Percentiles rank a stretch among this genome's conserved stretches.
These are phyloP conservation scores for Raddia distichophylla DNA, from an alignment of 176 grass and related monocot genomes.

Conservation along the genomic window DNA sequence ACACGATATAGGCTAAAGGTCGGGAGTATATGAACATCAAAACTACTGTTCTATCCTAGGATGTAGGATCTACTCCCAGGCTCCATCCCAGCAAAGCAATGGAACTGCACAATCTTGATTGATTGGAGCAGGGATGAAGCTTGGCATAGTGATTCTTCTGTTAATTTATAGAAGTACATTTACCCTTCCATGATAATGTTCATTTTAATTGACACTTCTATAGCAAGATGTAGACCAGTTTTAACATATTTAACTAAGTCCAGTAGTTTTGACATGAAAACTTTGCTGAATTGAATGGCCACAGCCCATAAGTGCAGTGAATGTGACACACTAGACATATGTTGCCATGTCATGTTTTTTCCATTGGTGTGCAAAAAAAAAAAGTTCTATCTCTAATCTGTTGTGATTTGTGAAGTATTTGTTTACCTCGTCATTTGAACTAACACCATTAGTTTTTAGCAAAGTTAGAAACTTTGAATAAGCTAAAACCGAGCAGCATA, in stretches of 20 bases:
- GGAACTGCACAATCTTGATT: background rate
- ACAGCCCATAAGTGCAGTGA: background rate
- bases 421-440: background rate
- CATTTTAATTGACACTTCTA: background rate
- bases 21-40: slow-evolving; percentile 6
- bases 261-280: slow-evolving; percentile 6
- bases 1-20: background rate
- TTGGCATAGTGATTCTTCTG: slow-evolving; percentile 12
- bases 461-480: background rate
- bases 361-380: background rate
- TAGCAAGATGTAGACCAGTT: slow-evolving; percentile 1
- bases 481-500: background rate
- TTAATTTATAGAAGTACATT: slow-evolving; percentile 19
- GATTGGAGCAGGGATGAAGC: slow-evolving; percentile 19
- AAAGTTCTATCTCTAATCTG: background rate
- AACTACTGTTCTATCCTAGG: slow-evolving; percentile 6
- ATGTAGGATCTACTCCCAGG: too few relatives aligned
- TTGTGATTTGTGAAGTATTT: background rate
- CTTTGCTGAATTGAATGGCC: background rate
- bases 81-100: background rate
- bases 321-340: background rate
- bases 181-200: background rate
- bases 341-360: background rate
- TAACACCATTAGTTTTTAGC: background rate
- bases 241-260: background rate